Conservation (phyloP, 768 basidiomycete species). For the Bullera alba region DNA sequence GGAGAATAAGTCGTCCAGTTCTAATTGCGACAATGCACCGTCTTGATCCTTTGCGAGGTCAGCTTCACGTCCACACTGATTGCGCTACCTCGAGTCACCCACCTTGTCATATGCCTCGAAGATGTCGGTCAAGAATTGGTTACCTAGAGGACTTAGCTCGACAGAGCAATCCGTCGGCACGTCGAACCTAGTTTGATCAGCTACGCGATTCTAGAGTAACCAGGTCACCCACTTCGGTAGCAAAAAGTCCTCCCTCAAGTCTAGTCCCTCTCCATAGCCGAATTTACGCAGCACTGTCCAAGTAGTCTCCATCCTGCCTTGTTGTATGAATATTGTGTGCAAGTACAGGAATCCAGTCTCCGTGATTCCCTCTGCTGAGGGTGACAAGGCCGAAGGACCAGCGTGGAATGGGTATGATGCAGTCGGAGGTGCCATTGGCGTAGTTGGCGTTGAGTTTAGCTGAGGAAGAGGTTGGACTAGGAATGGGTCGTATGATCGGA, state of each 20-base stretch:
- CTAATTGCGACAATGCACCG: constrained; percentile 74
- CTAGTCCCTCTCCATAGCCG: constrained; percentile 91
- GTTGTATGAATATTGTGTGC: constrained; percentile 93
- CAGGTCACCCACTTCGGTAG: constrained; percentile 65
- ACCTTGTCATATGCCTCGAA: constrained; percentile 95
- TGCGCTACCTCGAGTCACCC: constrained; percentile 6
- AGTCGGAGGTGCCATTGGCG: constrained; percentile 11
- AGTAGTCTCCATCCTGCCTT: constrained; percentile 89
- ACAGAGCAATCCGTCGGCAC: constrained; percentile 90
- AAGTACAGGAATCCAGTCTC: constrained; percentile 89
- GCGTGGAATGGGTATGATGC: constrained; percentile 1
- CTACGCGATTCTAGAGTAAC: neutral
- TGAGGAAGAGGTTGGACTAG: constrained; percentile 55
- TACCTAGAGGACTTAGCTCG: constrained; percentile 85
- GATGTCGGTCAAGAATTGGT: constrained; percentile 93
- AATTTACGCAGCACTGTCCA: constrained; percentile 94
- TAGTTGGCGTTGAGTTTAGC: constrained; percentile 25
- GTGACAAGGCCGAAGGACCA: constrained; percentile 22
- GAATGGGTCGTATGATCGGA: constrained; percentile 67
- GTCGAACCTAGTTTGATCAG: constrained; percentile 61
- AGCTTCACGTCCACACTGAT: neutral
- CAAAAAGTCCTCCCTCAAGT: constrained; percentile 78
- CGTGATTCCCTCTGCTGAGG: constrained; percentile 59
- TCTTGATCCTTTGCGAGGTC: constrained; percentile 68
- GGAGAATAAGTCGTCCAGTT: constrained; percentile 81